phyloP scores from a whole-genome alignment of 192 early-diverging fungal species.

The Coemansia sp. region DNA sequence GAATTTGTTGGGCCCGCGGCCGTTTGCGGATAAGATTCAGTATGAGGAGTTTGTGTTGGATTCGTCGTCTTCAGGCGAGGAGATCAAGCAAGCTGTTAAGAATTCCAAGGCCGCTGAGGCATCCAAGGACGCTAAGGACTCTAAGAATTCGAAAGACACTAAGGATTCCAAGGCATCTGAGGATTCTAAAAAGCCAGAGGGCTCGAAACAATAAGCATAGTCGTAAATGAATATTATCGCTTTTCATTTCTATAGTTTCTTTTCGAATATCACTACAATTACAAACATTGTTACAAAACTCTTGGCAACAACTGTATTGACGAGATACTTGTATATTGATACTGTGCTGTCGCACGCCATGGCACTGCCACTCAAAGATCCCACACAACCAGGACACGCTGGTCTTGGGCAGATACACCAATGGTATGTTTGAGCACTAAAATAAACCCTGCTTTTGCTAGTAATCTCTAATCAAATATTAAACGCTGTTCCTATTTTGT shows the following conservation, averaged over 20 bases:
- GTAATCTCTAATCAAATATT: no score
- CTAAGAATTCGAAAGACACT: slow-evolving; percentile 2
- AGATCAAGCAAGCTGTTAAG: background rate
- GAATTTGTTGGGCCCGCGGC: slow-evolving; percentile 77
- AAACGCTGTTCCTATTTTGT: background rate
- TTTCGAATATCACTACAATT: background rate
- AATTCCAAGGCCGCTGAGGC: slow-evolving; percentile 4
- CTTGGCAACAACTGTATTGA: no score
- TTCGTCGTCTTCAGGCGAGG: slow-evolving; percentile 25
- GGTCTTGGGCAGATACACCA: no score
- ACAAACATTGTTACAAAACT: no score
- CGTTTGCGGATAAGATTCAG: slow-evolving; percentile 71
- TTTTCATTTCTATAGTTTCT: background rate
- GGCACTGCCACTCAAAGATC: no score
- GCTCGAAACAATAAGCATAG: background rate
- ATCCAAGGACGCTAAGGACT: background rate
- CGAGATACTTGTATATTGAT: no score
- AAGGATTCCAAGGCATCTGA: background rate
- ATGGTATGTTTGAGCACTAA: no score
- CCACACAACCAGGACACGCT: no score
- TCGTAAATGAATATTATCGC: background rate
- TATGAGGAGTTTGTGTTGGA: slow-evolving; percentile 68
- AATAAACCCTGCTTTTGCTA: no score
- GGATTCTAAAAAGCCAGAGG: slow-evolving; percentile 10
- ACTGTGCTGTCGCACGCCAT: no score